These are phyloP conservation scores for Medicago ruthenica DNA, from an alignment of 306 rosid genomes.

Conservation along the genomic window DNA sequence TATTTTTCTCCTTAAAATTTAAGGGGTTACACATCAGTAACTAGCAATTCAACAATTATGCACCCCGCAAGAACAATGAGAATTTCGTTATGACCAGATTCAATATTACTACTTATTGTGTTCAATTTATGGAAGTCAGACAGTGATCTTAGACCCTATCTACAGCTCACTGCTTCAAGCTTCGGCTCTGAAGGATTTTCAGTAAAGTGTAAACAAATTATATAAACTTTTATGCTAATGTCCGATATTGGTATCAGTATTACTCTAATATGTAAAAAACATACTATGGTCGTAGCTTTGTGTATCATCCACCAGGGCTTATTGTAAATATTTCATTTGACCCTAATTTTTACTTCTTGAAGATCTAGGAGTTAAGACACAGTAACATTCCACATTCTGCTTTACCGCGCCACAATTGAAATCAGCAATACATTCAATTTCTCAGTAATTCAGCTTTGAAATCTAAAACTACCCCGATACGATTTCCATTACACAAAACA, in stretches of 20 bases:
- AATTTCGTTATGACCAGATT: too few relatives aligned
- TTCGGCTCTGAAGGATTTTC: slow-evolving; percentile 8
- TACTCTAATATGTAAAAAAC: too few relatives aligned
- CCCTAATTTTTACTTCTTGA: not conserved
- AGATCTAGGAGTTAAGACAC: not conserved
- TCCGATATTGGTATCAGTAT: too few relatives aligned
- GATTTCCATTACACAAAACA: slow-evolving; percentile 13
- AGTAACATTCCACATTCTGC: not conserved
- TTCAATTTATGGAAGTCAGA: too few relatives aligned
- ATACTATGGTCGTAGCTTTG: too few relatives aligned
- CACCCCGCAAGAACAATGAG: too few relatives aligned
- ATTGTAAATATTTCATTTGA: too few relatives aligned
- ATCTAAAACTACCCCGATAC: slow-evolving; percentile 3
- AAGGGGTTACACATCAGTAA: too few relatives aligned
- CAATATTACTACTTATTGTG: too few relatives aligned
- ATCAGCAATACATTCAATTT: slow-evolving; percentile 8
- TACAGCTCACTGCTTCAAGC: not conserved
- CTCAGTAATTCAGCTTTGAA: slow-evolving; percentile 12
- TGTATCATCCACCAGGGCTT: too few relatives aligned
- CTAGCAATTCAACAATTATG: too few relatives aligned
- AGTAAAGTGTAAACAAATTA: not conserved
- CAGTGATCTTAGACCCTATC: slow-evolving; percentile 3
- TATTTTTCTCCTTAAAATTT: not conserved
- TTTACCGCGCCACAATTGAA: not conserved
- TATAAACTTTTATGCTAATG: not conserved